A percentile compares a stretch with the other conserved stretches of the same genome.
These are phyloP conservation scores for Coleophoma cylindrospora DNA, from an alignment of 2,329 filamentous ascomycete species.

Conservation along the genomic window DNA sequence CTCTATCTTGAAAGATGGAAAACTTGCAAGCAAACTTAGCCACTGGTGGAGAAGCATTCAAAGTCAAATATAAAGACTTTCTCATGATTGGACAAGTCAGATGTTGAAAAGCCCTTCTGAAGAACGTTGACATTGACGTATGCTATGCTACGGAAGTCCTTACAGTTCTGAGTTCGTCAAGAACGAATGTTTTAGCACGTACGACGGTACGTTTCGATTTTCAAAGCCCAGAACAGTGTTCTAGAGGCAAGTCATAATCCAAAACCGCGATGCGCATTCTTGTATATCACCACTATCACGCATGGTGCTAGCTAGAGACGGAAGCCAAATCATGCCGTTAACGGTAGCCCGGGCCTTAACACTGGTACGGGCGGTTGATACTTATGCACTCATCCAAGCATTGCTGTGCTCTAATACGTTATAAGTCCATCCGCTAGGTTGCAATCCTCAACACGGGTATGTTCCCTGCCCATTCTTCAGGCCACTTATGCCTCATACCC, in stretches of 20 bases:
- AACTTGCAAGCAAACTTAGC: conserved; percentile 42
- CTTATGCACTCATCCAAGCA: conserved; percentile 2
- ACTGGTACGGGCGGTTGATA: conserved; percentile 1
- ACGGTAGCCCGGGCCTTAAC: conserved; percentile 5
- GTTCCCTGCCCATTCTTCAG: too few relatives aligned
- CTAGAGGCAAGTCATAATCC: neutral
- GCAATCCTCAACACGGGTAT: too few relatives aligned
- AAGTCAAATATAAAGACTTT: conserved; percentile 41
- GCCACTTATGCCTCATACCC: too few relatives aligned
- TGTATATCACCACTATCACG: neutral
- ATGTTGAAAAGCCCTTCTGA: conserved; percentile 36
- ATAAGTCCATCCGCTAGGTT: too few relatives aligned
- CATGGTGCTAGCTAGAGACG: conserved; percentile 1
- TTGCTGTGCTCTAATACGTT: too few relatives aligned
- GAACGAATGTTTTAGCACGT: conserved; percentile 46
- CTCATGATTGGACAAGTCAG: conserved; percentile 45
- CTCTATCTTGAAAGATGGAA: conserved; percentile 39
- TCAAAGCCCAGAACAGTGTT: neutral
- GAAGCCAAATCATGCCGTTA: conserved; percentile 3
- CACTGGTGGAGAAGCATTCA: conserved; percentile 42
- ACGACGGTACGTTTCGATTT: conserved; percentile 32
- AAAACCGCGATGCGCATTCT: conserved; percentile 6
- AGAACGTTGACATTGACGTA: conserved; percentile 27
- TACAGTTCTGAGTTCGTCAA: conserved; percentile 35
- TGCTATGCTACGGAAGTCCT: conserved; percentile 36